Evolutionary conservation across 2,329 filamentous ascomycete species (phyloP), one percentile per base, ranked within the genome.

Genomic region (Fragosphaeria purpurea): DNA sequence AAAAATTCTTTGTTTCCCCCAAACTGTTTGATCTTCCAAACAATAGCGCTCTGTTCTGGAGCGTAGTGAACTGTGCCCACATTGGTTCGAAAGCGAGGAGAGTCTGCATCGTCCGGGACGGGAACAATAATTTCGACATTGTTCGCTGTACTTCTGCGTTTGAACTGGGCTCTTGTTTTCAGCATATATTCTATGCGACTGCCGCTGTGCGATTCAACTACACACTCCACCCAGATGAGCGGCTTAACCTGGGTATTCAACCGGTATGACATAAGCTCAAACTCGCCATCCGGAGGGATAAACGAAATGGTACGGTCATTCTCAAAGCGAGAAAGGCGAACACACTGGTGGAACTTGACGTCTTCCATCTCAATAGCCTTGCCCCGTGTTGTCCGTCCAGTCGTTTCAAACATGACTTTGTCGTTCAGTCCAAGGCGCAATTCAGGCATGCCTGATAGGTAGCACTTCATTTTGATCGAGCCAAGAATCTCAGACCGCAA

Each of bases 1-100:
- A 98, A 75, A 62, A 98, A 98, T 65, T 98, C 93, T 70, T 98
- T 98, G 60, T 84, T 82, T n/a, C 93, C 93, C 43, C 93, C 93
- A 67, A 98, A 98, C 63, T 98, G 93, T 75, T 98, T 98, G 67
- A 98, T 98, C 75, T 98, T 98, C 93, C 93, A 98, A 47, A 98
- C 86, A 60, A 98, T 98, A 53, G 91, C 91, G 56, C 88, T 94
- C 63, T 95, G 91, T 68, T 98, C 93, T 0, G 93, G 93, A 4
- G 91, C 91, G 65, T 98, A 98, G 70, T 98, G 93, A 10, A 98
- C 93, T 34, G 86, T 88, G 50, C 93, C 93, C 55, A 98, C 94
- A 65, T 97, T 98, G 38, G 93, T 98, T 48, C 93, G 82, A 79
- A 98, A 98, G 43, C 93, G 83, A 9, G 93, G 93, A 2, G 87